phyloP scores from a whole-genome alignment of 1,284 basidiomycete species.

The Puccinia polysora region DNA sequence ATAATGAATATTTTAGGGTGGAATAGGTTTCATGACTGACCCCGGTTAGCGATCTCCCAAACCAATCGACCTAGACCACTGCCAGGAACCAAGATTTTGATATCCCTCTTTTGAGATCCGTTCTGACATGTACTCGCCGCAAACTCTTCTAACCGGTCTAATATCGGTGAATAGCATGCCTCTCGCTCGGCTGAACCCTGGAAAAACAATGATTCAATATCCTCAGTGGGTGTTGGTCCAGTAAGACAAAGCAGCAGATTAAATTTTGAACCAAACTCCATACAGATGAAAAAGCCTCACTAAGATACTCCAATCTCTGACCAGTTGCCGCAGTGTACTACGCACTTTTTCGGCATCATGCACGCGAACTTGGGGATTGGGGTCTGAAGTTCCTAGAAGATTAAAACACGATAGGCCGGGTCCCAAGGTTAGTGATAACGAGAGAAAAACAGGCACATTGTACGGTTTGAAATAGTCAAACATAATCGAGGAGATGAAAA shows the following conservation, averaged over 20 bases:
- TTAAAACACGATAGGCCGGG: not conserved
- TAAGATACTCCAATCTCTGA: slow-evolving; percentile 81
- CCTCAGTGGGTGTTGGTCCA: no score
- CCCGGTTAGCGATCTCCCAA: slow-evolving; percentile 74
- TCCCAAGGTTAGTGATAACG: not conserved
- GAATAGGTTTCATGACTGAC: slow-evolving; percentile 55
- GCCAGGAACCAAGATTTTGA: slow-evolving; percentile 78
- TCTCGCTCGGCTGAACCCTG: slow-evolving; percentile 73
- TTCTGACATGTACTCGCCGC: slow-evolving; percentile 61
- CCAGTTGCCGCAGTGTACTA: slow-evolving; percentile 82
- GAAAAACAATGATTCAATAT: slow-evolving; percentile 1
- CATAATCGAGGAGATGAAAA: not conserved
- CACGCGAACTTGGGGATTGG: not conserved
- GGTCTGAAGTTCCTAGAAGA: not conserved
- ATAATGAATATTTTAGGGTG: slow-evolving; percentile 26
- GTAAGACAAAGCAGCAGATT: not conserved
- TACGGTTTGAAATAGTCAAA: no score
- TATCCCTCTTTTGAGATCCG: slow-evolving; percentile 57
- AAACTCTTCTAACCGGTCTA: slow-evolving; percentile 65
- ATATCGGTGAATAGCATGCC: slow-evolving; percentile 71
- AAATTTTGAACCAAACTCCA: slow-evolving; percentile 2
- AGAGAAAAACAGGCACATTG: not conserved
- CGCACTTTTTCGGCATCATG: slow-evolving; percentile 50
- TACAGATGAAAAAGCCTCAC: slow-evolving; percentile 54
- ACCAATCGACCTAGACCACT: slow-evolving; percentile 78